Evolutionary conservation across 2,329 filamentous ascomycete genomes (phyloP), one percentile per base, ranked within the genome.

Genomic region (Cercospora sp.): DNA sequence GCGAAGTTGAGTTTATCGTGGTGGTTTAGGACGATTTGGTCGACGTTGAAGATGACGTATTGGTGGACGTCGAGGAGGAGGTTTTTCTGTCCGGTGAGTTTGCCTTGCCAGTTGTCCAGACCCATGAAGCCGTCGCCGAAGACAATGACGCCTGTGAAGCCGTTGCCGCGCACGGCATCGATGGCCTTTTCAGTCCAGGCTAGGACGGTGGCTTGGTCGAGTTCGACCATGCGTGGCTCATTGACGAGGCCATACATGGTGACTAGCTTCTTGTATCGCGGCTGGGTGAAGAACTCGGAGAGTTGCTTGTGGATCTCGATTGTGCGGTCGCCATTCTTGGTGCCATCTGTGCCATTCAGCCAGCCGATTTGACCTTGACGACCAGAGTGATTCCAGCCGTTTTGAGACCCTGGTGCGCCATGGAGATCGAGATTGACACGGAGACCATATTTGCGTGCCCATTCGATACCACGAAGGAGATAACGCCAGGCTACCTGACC

Each of bases 321-420:
- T 1, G 92, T 92, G 39, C 94, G 88, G 74, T 96, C 86, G 0
- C 86, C 90, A 78, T 97, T 97, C 13, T 89, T 79, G 1, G 86
- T 83, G 10, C 95, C 94, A 75, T 97, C 85, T 0, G 92, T 90
- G n/a, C 95, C 95, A 74, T 95, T 95, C 45, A 98, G 82, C 95
- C 95, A 99, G 28, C 88, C 86, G 70, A 98, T 94, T 1, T 81
- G 69, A 1, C 95, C 94, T 77, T 91, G 90, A 9, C 89, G 88
- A 0, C 95, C 95, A 73, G 92, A 96, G 79, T 99, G 95, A 75
- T 97, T 97, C 94, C 94, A 98, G 1, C 95, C 95, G 75, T 99
- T 99, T 77, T 98, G 95, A 69, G 91, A 94, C 0, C 95, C 95
- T 0, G 94, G 94, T 0, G 95, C 84, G n/a, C 87, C 93, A 80